These are phyloP conservation scores for Barbarea vulgaris DNA, from an alignment of 345 rosid genomes.

Conservation along the genomic window DNA sequence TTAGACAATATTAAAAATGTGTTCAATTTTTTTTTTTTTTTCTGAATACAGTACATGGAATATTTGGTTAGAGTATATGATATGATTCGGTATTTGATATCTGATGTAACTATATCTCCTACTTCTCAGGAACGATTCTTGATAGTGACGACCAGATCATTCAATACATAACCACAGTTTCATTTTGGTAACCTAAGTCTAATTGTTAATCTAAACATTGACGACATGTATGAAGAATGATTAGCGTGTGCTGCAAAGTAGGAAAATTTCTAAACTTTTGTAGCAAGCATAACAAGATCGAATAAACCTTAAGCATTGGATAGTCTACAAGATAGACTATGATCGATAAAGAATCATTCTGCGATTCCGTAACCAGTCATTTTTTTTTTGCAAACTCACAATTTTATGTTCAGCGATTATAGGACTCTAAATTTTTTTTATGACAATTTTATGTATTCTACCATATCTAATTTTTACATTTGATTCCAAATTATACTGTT, in stretches of 20 bases:
- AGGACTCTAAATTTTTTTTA: neutral
- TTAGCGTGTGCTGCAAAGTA: neutral
- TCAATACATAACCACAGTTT: neutral
- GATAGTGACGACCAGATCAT: neutral
- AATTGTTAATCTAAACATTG: neutral
- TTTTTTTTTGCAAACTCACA: neutral
- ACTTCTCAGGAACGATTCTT: neutral
- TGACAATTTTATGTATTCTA: neutral
- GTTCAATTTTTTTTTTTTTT: neutral
- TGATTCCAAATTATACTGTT: neutral
- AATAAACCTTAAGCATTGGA: neutral
- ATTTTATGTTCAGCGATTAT: neutral
- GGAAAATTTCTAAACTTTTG: neutral
- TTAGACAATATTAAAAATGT: neutral
- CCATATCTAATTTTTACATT: neutral
- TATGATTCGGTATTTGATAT: neutral
- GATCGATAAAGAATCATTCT: neutral
- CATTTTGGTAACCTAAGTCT: neutral
- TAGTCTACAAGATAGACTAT: neutral
- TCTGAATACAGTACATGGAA: neutral
- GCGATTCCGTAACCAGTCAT: neutral
- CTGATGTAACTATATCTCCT: conserved; percentile 1
- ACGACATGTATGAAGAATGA: neutral
- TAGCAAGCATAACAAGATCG: neutral
- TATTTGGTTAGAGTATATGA: conserved; percentile 5